phyloP scores from a whole-genome alignment of 2,329 filamentous ascomycete species.

The Raffaelea albimanens region DNA sequence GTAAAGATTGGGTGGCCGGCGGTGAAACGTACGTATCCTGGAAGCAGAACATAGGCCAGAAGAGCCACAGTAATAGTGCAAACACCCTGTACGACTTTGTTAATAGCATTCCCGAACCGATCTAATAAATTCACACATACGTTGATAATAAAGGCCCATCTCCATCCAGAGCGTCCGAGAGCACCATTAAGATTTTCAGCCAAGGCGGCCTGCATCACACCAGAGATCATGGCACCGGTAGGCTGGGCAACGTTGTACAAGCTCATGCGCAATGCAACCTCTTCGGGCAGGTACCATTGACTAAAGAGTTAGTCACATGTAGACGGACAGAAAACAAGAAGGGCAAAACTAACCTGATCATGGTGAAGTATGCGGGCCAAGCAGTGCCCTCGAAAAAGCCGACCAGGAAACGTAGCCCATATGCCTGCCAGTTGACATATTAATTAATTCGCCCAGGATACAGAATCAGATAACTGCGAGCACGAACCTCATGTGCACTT shows the following conservation, averaged over 20 bases:
- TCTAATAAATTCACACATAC: too few relatives aligned
- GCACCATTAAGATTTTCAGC: background rate
- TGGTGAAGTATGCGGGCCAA: constrained; percentile 1
- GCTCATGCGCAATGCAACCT: constrained; percentile 5
- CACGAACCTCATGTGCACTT: too few relatives aligned
- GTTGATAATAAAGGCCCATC: constrained; percentile 5
- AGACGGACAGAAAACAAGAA: too few relatives aligned
- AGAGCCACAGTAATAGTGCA: constrained; percentile 2
- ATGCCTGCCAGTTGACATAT: too few relatives aligned
- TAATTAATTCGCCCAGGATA: too few relatives aligned
- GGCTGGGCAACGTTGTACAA: constrained; percentile 5
- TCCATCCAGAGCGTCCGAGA: constrained; percentile 1
- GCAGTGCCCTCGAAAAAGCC: constrained; percentile 1
- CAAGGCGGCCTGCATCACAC: constrained; percentile 1
- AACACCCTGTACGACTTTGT: background rate
- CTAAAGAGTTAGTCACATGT: background rate
- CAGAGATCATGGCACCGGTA: constrained; percentile 3
- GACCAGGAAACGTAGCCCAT: constrained; percentile 1
- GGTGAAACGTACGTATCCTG: background rate
- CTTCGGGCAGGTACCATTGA: constrained; percentile 6
- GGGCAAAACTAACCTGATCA: constrained; percentile 1
- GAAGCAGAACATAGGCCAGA: background rate
- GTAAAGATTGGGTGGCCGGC: too few relatives aligned
- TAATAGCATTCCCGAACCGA: too few relatives aligned
- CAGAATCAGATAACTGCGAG: too few relatives aligned